Conservation (phyloP, 2,329 filamentous ascomycete species). For the Aspergillus japonicus region DNA sequence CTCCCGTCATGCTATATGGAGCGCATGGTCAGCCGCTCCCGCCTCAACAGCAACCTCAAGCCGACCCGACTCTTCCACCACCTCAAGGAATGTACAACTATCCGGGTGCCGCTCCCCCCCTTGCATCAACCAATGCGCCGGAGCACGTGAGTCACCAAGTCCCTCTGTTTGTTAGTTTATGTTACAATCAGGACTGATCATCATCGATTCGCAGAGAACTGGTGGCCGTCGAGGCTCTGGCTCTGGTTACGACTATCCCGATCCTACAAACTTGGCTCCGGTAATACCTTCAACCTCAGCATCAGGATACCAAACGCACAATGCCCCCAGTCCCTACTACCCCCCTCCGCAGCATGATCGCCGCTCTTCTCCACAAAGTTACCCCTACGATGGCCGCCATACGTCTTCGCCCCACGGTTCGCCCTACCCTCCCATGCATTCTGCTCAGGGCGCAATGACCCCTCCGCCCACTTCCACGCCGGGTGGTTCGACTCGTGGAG, state of each 20-base stretch:
- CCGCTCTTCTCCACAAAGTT: slow-evolving; percentile 46
- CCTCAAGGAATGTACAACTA: slow-evolving; percentile 45
- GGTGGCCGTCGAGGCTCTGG: slow-evolving; percentile 45
- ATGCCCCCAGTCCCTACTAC: slow-evolving; percentile 40
- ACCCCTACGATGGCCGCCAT: slow-evolving; percentile 43
- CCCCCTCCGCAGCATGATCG: slow-evolving; percentile 38
- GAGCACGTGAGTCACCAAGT: slow-evolving; percentile 47
- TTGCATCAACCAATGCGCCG: slow-evolving; percentile 39
- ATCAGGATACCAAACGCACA: slow-evolving; percentile 44
- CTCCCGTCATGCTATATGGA: slow-evolving; percentile 47
- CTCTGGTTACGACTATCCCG: slow-evolving; percentile 48
- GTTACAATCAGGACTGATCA: slow-evolving; percentile 14
- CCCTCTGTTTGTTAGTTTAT: slow-evolving; percentile 12
- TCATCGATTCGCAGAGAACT: slow-evolving; percentile 31
- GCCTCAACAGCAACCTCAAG: slow-evolving; percentile 43
- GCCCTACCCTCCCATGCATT: slow-evolving; percentile 39
- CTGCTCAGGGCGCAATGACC: slow-evolving; percentile 28
- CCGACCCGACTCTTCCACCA: slow-evolving; percentile 38
- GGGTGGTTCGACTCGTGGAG: slow-evolving; percentile 36
- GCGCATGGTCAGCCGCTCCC: slow-evolving; percentile 52
- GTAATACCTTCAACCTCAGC: slow-evolving; percentile 47
- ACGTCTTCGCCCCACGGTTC: slow-evolving; percentile 46
- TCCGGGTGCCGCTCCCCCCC: slow-evolving; percentile 33
- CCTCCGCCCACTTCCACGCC: slow-evolving; percentile 35
- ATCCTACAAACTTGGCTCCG: slow-evolving; percentile 48